A percentile compares a stretch with the other conserved stretches of the same genome.
Conservation (phyloP, 2,329 filamentous ascomycete species). For the Fusarium pininemorale region DNA sequence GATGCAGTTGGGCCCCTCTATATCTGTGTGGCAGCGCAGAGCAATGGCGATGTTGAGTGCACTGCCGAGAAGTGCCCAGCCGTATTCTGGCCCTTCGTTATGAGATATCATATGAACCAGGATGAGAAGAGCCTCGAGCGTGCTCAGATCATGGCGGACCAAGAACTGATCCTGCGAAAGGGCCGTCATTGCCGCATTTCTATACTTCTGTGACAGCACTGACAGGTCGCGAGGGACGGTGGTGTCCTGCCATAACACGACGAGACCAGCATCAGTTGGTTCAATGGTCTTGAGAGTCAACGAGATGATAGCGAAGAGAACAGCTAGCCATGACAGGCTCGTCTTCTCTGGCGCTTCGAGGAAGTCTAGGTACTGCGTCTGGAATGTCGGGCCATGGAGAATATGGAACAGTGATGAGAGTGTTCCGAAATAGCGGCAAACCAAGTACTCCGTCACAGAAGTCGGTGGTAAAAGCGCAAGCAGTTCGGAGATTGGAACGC, state of each 20-base stretch:
- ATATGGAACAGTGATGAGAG: constrained; percentile 6
- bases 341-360: not conserved
- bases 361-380: not conserved
- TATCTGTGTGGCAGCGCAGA: not conserved
- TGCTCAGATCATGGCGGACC: not conserved
- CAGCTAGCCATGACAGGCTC: not conserved
- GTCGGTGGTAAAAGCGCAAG: not conserved
- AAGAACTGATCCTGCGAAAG: constrained; percentile 4
- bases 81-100: constrained; percentile 4
- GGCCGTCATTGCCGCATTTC: constrained; percentile 4
- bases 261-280: not conserved
- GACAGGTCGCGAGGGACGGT: not conserved
- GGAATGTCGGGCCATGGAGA: not conserved
- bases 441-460: constrained; percentile 1
- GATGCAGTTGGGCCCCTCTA: not conserved
- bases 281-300: not conserved
- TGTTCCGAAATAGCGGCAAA: not conserved
- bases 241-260: not conserved
- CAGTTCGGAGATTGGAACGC: not conserved
- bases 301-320: not conserved
- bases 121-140: not conserved
- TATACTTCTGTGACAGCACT: not conserved
- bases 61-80: constrained; percentile 10
- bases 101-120: constrained; percentile 3
- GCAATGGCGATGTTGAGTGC: constrained; percentile 7